Percentiles rank a stretch among this genome's conserved stretches.
These are phyloP conservation scores for Nakazawaea molendinolei DNA, from an alignment of 805 yeast species.

Conservation along the genomic window DNA sequence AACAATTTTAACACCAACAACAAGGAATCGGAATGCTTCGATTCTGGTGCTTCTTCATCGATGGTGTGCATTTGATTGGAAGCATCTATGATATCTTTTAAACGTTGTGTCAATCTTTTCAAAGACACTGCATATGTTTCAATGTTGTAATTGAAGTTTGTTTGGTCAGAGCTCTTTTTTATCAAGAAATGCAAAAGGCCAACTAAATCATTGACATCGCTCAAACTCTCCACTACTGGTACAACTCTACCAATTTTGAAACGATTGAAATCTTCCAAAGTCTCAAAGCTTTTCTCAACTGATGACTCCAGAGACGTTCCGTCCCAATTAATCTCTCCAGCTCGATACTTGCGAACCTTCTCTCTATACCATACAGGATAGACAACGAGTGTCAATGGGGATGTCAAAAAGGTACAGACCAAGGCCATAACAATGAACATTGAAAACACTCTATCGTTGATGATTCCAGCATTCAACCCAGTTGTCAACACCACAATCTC, in stretches of 20 bases:
- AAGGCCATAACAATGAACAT: slow-evolving; percentile 84
- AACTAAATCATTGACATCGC: slow-evolving; percentile 23
- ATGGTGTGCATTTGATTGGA: slow-evolving; percentile 30
- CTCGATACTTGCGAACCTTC: slow-evolving; percentile 30
- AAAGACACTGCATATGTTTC: slow-evolving; percentile 45
- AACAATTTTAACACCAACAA: slow-evolving; percentile 25
- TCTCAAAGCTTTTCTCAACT: background rate
- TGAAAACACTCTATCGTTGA: slow-evolving; percentile 57
- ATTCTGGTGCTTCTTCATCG: slow-evolving; percentile 24
- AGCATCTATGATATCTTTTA: slow-evolving; percentile 64
- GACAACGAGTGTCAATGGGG: slow-evolving; percentile 57
- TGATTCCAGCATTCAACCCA: slow-evolving; percentile 67
- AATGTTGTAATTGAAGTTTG: slow-evolving; percentile 15
- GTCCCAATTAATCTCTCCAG: slow-evolving; percentile 23
- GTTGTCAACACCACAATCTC: slow-evolving; percentile 74
- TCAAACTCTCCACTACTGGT: slow-evolving; percentile 21
- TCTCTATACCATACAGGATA: slow-evolving; percentile 62
- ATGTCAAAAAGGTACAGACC: slow-evolving; percentile 70
- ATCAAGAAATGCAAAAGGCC: slow-evolving; percentile 20
- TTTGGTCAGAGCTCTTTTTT: slow-evolving; percentile 15
- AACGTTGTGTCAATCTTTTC: slow-evolving; percentile 57
- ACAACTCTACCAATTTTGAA: slow-evolving; percentile 18
- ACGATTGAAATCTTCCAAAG: slow-evolving; percentile 12
- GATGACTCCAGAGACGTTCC: slow-evolving; percentile 19
- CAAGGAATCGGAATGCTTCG: slow-evolving; percentile 27